A percentile compares a stretch with the other conserved stretches of the same genome.
phyloP scores from a whole-genome alignment of 208 protist species.

The Borovskyia barvae region DNA sequence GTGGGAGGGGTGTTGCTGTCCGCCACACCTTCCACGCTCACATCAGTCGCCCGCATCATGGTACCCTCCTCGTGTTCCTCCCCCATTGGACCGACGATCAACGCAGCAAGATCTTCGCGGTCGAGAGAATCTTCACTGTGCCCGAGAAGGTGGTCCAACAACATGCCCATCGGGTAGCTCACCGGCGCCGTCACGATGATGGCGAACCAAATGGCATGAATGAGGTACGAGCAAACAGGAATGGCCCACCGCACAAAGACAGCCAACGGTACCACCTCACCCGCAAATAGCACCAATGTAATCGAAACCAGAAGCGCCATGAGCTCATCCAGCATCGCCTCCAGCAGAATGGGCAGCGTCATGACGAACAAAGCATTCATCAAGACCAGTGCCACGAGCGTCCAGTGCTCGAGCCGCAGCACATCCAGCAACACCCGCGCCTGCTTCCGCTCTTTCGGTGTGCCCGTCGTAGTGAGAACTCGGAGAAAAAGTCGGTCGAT shows the following conservation, averaged over 20 bases:
- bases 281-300: constrained; percentile 82
- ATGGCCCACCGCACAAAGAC: constrained; percentile 85
- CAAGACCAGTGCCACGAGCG: constrained; percentile 84
- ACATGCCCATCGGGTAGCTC: constrained; percentile 74
- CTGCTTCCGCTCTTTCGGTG: constrained; percentile 29
- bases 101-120: constrained; percentile 65
- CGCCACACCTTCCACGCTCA: neutral
- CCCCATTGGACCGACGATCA: constrained; percentile 48
- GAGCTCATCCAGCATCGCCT: constrained; percentile 57
- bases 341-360: constrained; percentile 80
- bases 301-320: constrained; percentile 81
- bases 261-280: constrained; percentile 92
- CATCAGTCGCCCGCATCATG: neutral
- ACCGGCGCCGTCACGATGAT: constrained; percentile 69
- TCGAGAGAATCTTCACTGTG: constrained; percentile 54
- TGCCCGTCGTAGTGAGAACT: constrained; percentile 51
- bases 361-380: constrained; percentile 75
- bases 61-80: constrained; percentile 6
- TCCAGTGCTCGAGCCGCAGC: constrained; percentile 61
- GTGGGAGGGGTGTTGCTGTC: neutral
- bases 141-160: constrained; percentile 81
- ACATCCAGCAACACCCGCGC: constrained; percentile 41
- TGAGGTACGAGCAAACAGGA: constrained; percentile 54
- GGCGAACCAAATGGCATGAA: constrained; percentile 60
- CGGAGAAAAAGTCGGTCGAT: constrained; percentile 67